These are phyloP conservation scores for Backusella westeae DNA, from an alignment of 192 early-diverging fungal genomes.

Conservation along the genomic window DNA sequence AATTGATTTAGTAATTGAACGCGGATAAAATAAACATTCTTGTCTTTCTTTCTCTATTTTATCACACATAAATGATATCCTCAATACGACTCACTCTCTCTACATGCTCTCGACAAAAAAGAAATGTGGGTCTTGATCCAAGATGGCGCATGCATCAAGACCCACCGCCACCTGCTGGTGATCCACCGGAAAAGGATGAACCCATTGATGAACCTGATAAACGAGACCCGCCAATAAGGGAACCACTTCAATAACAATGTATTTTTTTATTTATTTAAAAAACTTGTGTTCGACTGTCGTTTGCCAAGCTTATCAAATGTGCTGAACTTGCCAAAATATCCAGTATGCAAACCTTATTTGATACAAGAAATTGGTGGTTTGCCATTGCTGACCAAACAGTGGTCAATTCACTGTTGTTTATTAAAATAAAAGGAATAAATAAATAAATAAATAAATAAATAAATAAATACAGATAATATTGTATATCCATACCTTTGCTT, in stretches of 20 bases:
- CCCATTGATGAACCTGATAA: not conserved
- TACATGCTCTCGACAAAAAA: no score
- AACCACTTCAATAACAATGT: not conserved
- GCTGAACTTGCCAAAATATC: conserved; percentile 24
- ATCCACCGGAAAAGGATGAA: not conserved
- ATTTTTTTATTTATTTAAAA: conserved; percentile 10
- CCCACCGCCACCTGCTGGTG: not conserved
- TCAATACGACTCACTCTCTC: no score
- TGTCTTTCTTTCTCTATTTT: no score
- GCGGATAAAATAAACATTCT: no score
- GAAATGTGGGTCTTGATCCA: no score
- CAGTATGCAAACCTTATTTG: conserved; percentile 20
- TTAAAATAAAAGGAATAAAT: not conserved
- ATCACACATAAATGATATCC: no score
- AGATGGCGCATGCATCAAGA: not conserved
- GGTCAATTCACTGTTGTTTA: conserved; percentile 18
- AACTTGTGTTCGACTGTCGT: not conserved
- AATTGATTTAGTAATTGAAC: no score
- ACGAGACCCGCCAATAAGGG: not conserved
- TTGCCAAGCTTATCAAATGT: conserved; percentile 25
- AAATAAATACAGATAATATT: not conserved
- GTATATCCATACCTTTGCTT: conserved; percentile 12
- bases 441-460: not conserved
- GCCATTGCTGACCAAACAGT: conserved; percentile 25
- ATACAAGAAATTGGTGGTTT: conserved; percentile 18